Conservation (phyloP, 2,329 filamentous ascomycete species). For the Botrytis medusae region DNA sequence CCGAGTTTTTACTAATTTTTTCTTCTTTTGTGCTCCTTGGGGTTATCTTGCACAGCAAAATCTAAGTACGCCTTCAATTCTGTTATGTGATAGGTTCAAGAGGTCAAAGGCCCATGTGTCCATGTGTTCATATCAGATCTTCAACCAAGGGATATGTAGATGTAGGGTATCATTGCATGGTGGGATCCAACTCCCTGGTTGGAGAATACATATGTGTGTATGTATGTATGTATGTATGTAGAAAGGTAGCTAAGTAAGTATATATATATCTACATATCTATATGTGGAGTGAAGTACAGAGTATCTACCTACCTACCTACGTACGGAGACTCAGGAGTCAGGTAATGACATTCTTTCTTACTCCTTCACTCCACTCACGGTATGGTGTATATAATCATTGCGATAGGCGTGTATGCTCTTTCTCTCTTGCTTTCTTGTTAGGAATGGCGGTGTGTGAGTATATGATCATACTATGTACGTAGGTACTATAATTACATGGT, state of each 20-base stretch:
- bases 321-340: no score
- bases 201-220: background rate
- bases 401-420: background rate
- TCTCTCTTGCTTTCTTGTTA: background rate
- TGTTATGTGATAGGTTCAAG: background rate
- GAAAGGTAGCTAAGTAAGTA: no score
- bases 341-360: background rate
- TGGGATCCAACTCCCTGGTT: background rate
- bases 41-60: background rate
- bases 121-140: background rate
- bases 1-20: background rate
- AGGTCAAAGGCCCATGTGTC: background rate
- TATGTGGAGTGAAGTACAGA: background rate
- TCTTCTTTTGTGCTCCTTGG: background rate
- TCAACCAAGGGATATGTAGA: background rate
- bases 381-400: background rate
- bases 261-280: no score
- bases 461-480: background rate
- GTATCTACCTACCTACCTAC: background rate
- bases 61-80: background rate
- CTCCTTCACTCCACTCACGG: background rate
- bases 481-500: background rate
- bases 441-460: background rate
- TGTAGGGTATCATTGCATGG: constrained; percentile 3
- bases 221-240: no score